phyloP scores from a whole-genome alignment of 176 grass and related monocot species.

The Triticum monococcum region DNA sequence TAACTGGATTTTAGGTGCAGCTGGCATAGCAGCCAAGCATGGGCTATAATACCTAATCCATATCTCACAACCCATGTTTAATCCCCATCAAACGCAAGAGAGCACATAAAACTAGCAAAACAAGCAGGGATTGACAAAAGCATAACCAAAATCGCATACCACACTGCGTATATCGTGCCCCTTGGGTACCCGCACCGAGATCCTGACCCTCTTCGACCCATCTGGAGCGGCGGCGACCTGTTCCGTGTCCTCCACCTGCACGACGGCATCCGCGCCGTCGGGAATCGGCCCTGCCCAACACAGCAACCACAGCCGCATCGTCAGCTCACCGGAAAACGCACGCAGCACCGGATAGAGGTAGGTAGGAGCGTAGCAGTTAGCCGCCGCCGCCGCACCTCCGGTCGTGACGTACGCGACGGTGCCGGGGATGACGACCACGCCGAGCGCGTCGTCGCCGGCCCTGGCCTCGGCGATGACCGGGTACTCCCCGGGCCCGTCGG shows the following conservation, averaged over 20 bases:
- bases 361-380: too few species aligned
- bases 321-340: not conserved
- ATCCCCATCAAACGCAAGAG: not conserved
- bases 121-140: not conserved
- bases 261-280: constrained; percentile 80
- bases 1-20: not conserved
- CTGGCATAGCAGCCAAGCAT: not conserved
- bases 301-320: not conserved
- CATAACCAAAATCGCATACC: constrained; percentile 1
- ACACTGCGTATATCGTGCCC: constrained; percentile 70
- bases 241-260: constrained; percentile 93
- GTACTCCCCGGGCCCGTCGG: constrained; percentile 81
- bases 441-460: constrained; percentile 72
- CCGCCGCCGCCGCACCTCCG: constrained; percentile 49
- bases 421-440: constrained; percentile 45
- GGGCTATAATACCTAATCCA: not conserved
- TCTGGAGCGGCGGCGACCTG: constrained; percentile 18
- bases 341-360: not conserved
- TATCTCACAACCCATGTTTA: not conserved
- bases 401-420: constrained; percentile 83
- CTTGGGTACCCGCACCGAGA: constrained; percentile 40
- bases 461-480: constrained; percentile 78
- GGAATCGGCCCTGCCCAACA: constrained; percentile 63
- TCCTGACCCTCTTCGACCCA: constrained; percentile 65
- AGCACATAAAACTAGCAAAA: not conserved